These are phyloP conservation scores for Ceratocystis eucalypticola DNA, from an alignment of 2,329 filamentous ascomycete genomes.

Conservation along the genomic window DNA sequence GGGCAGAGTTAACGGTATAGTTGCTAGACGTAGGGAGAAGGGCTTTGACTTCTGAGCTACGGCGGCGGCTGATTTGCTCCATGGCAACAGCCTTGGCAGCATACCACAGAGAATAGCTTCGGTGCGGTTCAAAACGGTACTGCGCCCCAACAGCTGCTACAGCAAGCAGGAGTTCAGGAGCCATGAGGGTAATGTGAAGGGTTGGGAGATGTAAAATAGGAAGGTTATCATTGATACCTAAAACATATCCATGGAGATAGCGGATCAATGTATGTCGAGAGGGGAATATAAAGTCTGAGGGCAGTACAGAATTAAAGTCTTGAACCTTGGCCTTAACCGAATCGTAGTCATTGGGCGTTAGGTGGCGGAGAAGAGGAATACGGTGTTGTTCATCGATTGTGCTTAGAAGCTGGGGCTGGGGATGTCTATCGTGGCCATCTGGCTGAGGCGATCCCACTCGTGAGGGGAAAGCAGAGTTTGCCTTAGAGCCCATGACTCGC, in stretches of 20 bases:
- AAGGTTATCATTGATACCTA: constrained; percentile 47
- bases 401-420: constrained; percentile 19
- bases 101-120: constrained; percentile 48
- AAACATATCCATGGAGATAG: constrained; percentile 57
- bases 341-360: constrained; percentile 41
- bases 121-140: constrained; percentile 48
- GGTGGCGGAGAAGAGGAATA: constrained; percentile 30
- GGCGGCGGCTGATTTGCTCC: constrained; percentile 44
- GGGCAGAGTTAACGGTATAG: constrained; percentile 46
- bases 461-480: constrained; percentile 40
- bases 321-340: constrained; percentile 45
- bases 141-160: constrained; percentile 55
- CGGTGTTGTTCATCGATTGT: constrained; percentile 26
- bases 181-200: constrained; percentile 47
- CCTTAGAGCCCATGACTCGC: constrained; percentile 29
- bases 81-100: constrained; percentile 44
- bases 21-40: constrained; percentile 43
- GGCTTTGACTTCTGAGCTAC: constrained; percentile 44
- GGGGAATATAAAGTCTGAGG: constrained; percentile 51
- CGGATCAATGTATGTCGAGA: constrained; percentile 55
- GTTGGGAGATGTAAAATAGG: constrained; percentile 55
- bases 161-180: constrained; percentile 53
- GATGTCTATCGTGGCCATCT: constrained; percentile 33
- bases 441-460: constrained; percentile 41
- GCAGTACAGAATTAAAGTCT: constrained; percentile 47